A percentile compares a stretch with the other conserved stretches of the same genome.
These are phyloP conservation scores for Lactarius trivialis DNA, from an alignment of 768 basidiomycete species.

Conservation along the genomic window DNA sequence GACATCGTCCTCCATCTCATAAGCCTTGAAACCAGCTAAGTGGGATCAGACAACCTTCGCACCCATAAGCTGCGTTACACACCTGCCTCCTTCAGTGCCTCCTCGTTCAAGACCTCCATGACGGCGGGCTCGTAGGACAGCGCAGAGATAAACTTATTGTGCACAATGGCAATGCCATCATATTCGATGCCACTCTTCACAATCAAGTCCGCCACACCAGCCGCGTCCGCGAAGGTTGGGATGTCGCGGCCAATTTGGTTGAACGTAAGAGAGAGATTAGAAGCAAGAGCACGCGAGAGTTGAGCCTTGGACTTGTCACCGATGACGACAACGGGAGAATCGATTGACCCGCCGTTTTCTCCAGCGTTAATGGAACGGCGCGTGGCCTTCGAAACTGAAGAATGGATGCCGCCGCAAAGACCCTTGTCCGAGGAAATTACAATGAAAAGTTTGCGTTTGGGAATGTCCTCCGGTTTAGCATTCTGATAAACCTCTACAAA, in stretches of 20 bases:
- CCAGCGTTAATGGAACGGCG: conserved; percentile 60
- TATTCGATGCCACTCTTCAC: conserved; percentile 78
- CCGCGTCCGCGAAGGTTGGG: conserved; percentile 95
- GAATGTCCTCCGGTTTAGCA: conserved; percentile 57
- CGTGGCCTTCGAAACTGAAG: conserved; percentile 87
- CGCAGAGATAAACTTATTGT: conserved; percentile 85
- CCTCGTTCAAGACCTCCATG: conserved; percentile 75
- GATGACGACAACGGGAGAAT: conserved; percentile 75
- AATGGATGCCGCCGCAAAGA: conserved; percentile 99
- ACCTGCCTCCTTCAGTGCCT: conserved; percentile 77
- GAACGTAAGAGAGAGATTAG: conserved; percentile 79
- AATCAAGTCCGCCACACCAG: conserved; percentile 89
- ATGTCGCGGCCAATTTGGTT: conserved; percentile 98
- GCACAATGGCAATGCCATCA: conserved; percentile 74
- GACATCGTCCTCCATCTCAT: conserved; percentile 97
- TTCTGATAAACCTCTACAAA: conserved; percentile 81
- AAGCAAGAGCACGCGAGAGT: conserved; percentile 56
- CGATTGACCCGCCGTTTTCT: conserved; percentile 42
- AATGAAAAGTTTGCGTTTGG: conserved; percentile 80
- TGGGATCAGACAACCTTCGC: background rate
- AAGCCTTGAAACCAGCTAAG: conserved; percentile 82
- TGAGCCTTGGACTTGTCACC: conserved; percentile 98
- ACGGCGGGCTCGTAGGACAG: conserved; percentile 81
- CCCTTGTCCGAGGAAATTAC: conserved; percentile 98
- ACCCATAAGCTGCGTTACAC: conserved; percentile 29